Conservation (phyloP, 1,139 yeast species). For the Yamadazyma triangularis region DNA sequence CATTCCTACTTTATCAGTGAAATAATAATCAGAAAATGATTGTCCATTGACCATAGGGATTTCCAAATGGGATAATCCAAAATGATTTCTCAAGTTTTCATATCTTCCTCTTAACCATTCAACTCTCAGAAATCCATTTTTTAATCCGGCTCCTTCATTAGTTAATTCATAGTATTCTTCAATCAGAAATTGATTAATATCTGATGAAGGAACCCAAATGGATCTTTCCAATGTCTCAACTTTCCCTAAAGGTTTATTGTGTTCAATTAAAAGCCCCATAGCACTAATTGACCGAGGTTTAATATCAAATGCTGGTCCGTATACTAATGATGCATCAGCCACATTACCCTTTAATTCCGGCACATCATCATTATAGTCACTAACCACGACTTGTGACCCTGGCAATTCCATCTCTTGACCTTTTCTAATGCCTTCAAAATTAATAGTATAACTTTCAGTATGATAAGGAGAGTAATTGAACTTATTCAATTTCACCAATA, state of each 20-base stretch:
- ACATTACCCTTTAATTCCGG: slow-evolving; percentile 29
- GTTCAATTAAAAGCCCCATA: slow-evolving; percentile 58
- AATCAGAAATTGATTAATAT: slow-evolving; percentile 40
- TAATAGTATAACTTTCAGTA: slow-evolving; percentile 49
- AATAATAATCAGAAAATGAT: slow-evolving; percentile 64
- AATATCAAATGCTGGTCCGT: slow-evolving; percentile 49
- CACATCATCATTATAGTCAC: slow-evolving; percentile 11
- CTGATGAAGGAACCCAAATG: slow-evolving; percentile 59
- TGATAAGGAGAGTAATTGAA: slow-evolving; percentile 60
- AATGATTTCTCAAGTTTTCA: slow-evolving; percentile 38
- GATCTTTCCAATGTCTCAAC: slow-evolving; percentile 65
- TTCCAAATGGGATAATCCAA: slow-evolving; percentile 52
- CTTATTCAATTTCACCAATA: slow-evolving; percentile 53
- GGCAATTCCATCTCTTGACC: slow-evolving; percentile 42
- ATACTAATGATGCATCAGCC: slow-evolving; percentile 40
- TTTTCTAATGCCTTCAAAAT: slow-evolving; percentile 45
- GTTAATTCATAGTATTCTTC: slow-evolving; percentile 85
- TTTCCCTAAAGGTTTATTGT: slow-evolving; percentile 61
- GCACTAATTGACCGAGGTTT: slow-evolving; percentile 46
- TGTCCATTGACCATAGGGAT: slow-evolving; percentile 40
- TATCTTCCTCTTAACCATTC: slow-evolving; percentile 63
- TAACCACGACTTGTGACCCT: too few species aligned
- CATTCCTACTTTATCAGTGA: slow-evolving; percentile 86
- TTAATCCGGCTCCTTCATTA: slow-evolving; percentile 68
- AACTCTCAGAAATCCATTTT: slow-evolving; percentile 69